A percentile compares a stretch with the other conserved stretches of the same genome.
These are phyloP conservation scores for Candida buenavistaensis DNA, from an alignment of 1,139 yeast genomes.

Conservation along the genomic window DNA sequence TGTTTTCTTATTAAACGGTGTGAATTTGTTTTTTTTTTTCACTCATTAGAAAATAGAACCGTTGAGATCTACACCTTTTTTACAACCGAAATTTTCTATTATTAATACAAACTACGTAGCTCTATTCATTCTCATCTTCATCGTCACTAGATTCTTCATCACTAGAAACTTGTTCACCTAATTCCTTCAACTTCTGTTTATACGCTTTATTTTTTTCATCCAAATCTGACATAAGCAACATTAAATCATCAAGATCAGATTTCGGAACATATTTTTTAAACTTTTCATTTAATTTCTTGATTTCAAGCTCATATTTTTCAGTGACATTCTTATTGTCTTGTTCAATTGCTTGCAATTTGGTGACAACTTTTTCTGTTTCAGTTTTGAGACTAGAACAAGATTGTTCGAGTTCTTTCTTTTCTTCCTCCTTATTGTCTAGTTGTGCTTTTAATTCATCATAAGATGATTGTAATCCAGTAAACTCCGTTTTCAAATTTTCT, in stretches of 20 bases:
- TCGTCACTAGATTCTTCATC: constrained; percentile 40
- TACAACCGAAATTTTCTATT: no score
- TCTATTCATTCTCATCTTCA: background rate
- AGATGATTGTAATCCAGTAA: constrained; percentile 8
- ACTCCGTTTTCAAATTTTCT: constrained; percentile 13
- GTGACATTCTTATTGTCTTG: constrained; percentile 6
- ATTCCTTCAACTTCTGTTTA: constrained; percentile 47
- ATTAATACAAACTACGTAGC: no score
- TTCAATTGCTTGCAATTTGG: constrained; percentile 5
- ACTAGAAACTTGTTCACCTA: constrained; percentile 51
- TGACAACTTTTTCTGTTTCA: constrained; percentile 6
- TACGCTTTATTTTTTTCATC: constrained; percentile 68
- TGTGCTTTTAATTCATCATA: constrained; percentile 2
- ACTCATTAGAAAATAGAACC: background rate
- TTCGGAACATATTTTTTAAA: constrained; percentile 45
- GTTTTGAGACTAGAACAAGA: constrained; percentile 8
- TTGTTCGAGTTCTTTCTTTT: constrained; percentile 1
- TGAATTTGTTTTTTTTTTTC: background rate
- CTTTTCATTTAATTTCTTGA: constrained; percentile 15
- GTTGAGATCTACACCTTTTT: no score
- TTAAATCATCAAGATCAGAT: constrained; percentile 71
- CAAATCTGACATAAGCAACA: constrained; percentile 71
- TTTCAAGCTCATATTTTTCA: constrained; percentile 14
- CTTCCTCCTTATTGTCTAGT: constrained; percentile 7
- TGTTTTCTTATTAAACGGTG: no score